A percentile compares a stretch with the other conserved stretches of the same genome.
phyloP scores from a whole-genome alignment of 352 stramenopile genomes.

The Pythium plurisporium region DNA sequence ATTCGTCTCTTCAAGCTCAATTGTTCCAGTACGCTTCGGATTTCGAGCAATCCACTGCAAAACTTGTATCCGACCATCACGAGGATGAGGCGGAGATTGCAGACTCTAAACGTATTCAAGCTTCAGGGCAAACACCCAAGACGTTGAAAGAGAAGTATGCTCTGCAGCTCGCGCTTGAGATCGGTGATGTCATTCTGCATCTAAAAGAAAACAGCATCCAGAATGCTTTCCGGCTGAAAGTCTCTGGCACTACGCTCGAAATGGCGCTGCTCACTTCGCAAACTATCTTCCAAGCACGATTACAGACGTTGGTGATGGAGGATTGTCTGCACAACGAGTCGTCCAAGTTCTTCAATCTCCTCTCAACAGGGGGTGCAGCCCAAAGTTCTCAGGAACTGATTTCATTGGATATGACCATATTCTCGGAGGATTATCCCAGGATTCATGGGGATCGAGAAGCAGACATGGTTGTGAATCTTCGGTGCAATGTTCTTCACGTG shows the following conservation, averaged over 20 bases:
- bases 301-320: conserved; percentile 63
- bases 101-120: too few species aligned
- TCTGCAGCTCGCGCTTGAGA: conserved; percentile 42
- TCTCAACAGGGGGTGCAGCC: conserved; percentile 40
- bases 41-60: background rate
- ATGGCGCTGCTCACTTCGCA: conserved; percentile 39
- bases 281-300: conserved; percentile 40
- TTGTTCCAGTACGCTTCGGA: background rate
- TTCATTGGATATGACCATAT: conserved; percentile 43
- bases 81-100: background rate
- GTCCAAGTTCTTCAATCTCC: conserved; percentile 59
- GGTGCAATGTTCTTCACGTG: conserved; percentile 69
- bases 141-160: conserved; percentile 37
- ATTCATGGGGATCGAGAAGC: conserved; percentile 8
- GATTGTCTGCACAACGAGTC: conserved; percentile 48
- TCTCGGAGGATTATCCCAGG: conserved; percentile 13
- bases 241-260: conserved; percentile 48
- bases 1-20: conserved; percentile 44
- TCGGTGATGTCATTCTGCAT: conserved; percentile 51
- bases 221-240: conserved; percentile 48
- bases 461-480: conserved; percentile 47
- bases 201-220: conserved; percentile 40
- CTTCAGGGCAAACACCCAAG: background rate
- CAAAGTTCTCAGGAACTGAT: conserved; percentile 35
- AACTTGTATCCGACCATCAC: background rate